Base-by-base conservation (phyloP, 2,329 filamentous ascomycete genomes). In the Beauveria varroae region DNA sequence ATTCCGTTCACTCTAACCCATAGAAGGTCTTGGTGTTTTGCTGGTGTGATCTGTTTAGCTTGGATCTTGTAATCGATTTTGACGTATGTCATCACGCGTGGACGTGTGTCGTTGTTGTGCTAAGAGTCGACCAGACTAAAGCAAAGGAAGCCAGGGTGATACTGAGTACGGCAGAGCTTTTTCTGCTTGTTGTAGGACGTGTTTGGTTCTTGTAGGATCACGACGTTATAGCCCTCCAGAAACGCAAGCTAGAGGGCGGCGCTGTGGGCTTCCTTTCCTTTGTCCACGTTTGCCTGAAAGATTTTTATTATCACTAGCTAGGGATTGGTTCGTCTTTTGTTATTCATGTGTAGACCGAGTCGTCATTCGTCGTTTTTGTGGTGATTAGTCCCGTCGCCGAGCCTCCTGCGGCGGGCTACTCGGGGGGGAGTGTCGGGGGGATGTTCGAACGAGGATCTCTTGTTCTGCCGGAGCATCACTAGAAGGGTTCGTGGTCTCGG, bases 161-260 rank as follows among this genome's bases (percentile, higher is more conserved):
- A 44, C 53, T 56, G 20, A 4, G 53, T 56, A 12, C 9, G 14
- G 24, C 30, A 56, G 18, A 56, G 53, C 24, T 56, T 2, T 43
- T 56, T 56, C 26, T 56, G 8, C 24, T 56, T 56, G 18, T 46
- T 30, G 24, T 30, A 58, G 16, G 34, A 58, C 30, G 22, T 58
- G 22, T 43, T 58, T 30, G 18, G 56, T 58, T 58, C 56, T 34
- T 58, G n/a, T 30, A 58, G 2, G 28, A 58, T 58, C 1, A 58
- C 30, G 9, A 58, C 26, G 20, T 58, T 58, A 22, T n/a, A 58
- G 46, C 56, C 56, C 56, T 58, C 46, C 20, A 51, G 30, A 22
- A 50, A 58, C 16, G n/a, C n/a, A 44, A 58, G 34, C 46, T 58
- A 14, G 34, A 58, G 56, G 56, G 56, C 16, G 16, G 46, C 20